A percentile compares a stretch with the other conserved stretches of the same genome.
phyloP scores from a whole-genome alignment of 2,329 filamentous ascomycete species.

The Purpureocillium lavendulum region DNA sequence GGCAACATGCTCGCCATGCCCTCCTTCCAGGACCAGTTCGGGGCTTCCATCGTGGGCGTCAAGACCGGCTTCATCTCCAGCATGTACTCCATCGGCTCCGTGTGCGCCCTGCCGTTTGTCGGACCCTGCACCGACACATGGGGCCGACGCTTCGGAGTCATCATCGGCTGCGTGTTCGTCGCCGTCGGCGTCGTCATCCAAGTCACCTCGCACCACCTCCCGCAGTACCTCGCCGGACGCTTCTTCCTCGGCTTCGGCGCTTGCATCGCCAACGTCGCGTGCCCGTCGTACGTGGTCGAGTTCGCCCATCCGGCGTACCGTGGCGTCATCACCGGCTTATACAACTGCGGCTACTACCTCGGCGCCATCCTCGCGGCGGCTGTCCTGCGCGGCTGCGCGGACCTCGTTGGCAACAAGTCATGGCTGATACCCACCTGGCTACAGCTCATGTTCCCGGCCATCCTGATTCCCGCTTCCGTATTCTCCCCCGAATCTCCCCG shows the following conservation, averaged over 20 bases:
- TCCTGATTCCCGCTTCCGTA: constrained; percentile 25
- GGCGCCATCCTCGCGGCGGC: constrained; percentile 44
- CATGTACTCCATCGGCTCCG: constrained; percentile 43
- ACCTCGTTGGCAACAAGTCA: constrained; percentile 25
- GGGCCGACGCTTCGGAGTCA: constrained; percentile 39
- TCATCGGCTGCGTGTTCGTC: constrained; percentile 32
- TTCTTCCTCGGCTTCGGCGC: constrained; percentile 47
- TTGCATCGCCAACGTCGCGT: constrained; percentile 13
- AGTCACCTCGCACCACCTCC: constrained; percentile 25
- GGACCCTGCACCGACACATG: constrained; percentile 39
- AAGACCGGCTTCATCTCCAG: constrained; percentile 41
- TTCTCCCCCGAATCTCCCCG: constrained; percentile 33
- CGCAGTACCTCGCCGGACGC: constrained; percentile 45
- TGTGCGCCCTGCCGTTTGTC: constrained; percentile 38
- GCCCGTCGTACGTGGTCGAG: constrained; percentile 39
- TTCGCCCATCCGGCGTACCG: constrained; percentile 37
- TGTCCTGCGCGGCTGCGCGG: constrained; percentile 34
- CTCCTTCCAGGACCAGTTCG: constrained; percentile 29
- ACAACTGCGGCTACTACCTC: constrained; percentile 35
- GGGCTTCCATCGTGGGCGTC: constrained; percentile 32
- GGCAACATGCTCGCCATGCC: constrained; percentile 37
- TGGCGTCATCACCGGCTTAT: constrained; percentile 30
- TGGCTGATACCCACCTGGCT: constrained; percentile 36
- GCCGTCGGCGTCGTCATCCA: constrained; percentile 37
- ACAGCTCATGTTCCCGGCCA: constrained; percentile 32